Conservation (phyloP, 176 grass and related monocot genomes). For the Tuctoria greenei region DNA sequence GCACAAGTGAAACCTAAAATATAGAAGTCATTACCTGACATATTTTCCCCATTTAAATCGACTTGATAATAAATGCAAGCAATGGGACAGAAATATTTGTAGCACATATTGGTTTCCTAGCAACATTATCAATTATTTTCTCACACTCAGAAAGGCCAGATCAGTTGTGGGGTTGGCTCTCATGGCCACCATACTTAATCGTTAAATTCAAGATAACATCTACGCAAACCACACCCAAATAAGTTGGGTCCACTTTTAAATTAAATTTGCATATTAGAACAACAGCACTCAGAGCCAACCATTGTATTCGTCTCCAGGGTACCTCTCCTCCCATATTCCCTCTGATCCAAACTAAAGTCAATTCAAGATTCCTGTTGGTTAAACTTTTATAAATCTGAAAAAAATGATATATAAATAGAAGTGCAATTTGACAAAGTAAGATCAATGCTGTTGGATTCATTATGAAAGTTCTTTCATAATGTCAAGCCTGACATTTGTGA, state of each 20-base stretch:
- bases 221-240: conserved; percentile 15
- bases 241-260: conserved; percentile 10
- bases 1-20: conserved; percentile 82
- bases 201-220: conserved; percentile 25
- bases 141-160: conserved; percentile 5
- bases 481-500: not conserved
- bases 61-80: conserved; percentile 16
- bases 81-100: conserved; percentile 1
- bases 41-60: not conserved
- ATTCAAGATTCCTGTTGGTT: not conserved
- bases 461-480: not conserved
- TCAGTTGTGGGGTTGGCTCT: conserved; percentile 6
- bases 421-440: not conserved
- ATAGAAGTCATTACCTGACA: conserved; percentile 31
- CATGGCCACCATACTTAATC: not conserved
- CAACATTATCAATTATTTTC: conserved; percentile 24
- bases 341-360: not conserved
- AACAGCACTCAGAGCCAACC: not conserved
- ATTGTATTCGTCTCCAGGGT: not conserved
- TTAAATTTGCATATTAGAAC: conserved; percentile 12
- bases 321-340: not conserved
- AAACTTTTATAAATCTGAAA: not conserved
- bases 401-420: not conserved
- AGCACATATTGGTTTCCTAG: conserved; percentile 29
- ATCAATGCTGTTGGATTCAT: not conserved